phyloP scores from a whole-genome alignment of 2,329 filamentous ascomycete species.

The Metarhizium guizhouense region DNA sequence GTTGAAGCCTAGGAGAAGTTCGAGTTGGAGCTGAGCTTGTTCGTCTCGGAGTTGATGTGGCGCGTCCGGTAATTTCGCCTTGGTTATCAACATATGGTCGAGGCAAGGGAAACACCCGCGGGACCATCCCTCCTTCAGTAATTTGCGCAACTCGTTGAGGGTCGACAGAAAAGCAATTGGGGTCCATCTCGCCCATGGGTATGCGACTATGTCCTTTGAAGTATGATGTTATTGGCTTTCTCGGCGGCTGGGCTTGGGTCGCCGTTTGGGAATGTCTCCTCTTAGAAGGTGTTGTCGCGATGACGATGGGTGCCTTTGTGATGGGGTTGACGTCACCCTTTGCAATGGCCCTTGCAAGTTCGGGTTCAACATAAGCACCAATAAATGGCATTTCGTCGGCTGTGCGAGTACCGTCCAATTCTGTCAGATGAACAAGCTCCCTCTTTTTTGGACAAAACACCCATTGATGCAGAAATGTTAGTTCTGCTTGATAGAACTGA shows the following conservation, averaged over 20 bases:
- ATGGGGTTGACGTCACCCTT: slow-evolving; percentile 80
- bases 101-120: slow-evolving; percentile 50
- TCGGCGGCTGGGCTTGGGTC: slow-evolving; percentile 15
- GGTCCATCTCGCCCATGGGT: slow-evolving; percentile 53
- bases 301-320: slow-evolving; percentile 60
- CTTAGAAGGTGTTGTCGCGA: slow-evolving; percentile 32
- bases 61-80: slow-evolving; percentile 9
- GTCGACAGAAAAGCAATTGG: slow-evolving; percentile 50
- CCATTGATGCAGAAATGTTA: slow-evolving; percentile 89
- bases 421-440: slow-evolving; percentile 66
- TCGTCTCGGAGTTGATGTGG: slow-evolving; percentile 7
- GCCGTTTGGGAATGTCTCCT: slow-evolving; percentile 29
- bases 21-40: slow-evolving; percentile 13
- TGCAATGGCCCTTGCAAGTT: slow-evolving; percentile 66
- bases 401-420: slow-evolving; percentile 52
- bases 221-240: slow-evolving; percentile 46
- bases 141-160: slow-evolving; percentile 36
- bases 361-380: slow-evolving; percentile 60
- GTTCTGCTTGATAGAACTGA: slow-evolving; percentile 75
- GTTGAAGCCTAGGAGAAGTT: slow-evolving; percentile 31
- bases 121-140: slow-evolving; percentile 39
- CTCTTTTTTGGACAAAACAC: slow-evolving; percentile 75
- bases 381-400: slow-evolving; percentile 72
- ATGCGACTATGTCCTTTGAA: slow-evolving; percentile 43
- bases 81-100: slow-evolving; percentile 43